These are phyloP conservation scores for Saraca asoca DNA, from an alignment of 331 rosid genomes.

Conservation along the genomic window DNA sequence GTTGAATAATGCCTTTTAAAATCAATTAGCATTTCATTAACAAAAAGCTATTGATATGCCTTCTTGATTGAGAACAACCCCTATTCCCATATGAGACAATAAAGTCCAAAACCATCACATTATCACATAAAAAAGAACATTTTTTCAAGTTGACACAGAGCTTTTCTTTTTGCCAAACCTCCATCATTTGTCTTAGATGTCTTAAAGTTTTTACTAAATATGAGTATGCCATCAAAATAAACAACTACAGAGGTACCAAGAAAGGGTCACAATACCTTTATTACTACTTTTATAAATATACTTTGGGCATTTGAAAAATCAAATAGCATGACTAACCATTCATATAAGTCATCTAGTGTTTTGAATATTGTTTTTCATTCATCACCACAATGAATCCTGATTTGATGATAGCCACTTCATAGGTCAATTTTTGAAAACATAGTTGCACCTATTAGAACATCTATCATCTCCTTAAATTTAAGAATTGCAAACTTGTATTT, in stretches of 20 bases:
- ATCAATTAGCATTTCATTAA: neutral
- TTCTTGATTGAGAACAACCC: neutral
- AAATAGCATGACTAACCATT: neutral
- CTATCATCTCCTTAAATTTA: neutral
- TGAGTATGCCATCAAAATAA: neutral
- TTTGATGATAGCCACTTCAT: neutral
- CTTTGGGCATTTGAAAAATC: neutral
- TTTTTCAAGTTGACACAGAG: neutral
- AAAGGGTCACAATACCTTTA: neutral
- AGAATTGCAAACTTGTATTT: neutral
- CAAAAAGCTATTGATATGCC: neutral
- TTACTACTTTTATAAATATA: neutral
- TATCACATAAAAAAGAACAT: neutral
- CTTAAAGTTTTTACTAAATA: neutral
- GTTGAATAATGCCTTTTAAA: neutral
- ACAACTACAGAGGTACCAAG: neutral
- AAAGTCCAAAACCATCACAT: neutral
- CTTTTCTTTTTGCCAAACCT: neutral
- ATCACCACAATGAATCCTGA: neutral
- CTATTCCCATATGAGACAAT: neutral
- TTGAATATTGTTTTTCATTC: neutral
- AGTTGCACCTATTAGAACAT: neutral
- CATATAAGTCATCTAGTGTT: neutral
- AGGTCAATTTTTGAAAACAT: neutral
- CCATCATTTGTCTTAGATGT: neutral